Evolutionary conservation across 495 filamentous ascomycete species (phyloP).

Genomic region (Collariella sp.): DNA sequence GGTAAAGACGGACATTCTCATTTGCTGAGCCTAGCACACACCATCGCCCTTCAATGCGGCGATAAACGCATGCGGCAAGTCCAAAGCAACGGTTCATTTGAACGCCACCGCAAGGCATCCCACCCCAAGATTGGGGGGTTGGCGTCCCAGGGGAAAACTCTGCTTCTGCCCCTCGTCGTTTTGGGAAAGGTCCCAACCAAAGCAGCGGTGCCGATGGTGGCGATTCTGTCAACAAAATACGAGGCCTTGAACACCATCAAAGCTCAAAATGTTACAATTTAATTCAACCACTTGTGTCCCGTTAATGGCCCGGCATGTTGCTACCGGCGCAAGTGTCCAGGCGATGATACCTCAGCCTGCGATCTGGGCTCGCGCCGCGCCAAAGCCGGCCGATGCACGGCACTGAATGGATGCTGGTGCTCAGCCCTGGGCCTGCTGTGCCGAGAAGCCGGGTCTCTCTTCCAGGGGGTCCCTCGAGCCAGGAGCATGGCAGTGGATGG

Average conservation of each 20-base stretch:
- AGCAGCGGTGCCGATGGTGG: neutral
- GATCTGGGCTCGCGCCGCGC: conserved; percentile 2
- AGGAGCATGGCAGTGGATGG: neutral
- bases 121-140: neutral
- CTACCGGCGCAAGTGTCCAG: conserved; percentile 4
- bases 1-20: neutral
- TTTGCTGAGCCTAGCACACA: neutral
- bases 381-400: neutral
- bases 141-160: neutral
- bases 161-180: neutral
- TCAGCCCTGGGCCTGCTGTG: conserved; percentile 8
- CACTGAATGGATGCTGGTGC: neutral
- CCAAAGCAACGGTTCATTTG: neutral
- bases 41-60: neutral
- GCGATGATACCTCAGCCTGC: neutral
- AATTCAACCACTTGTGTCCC: neutral
- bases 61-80: conserved; percentile 4
- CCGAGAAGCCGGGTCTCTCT: conserved; percentile 6
- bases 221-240: neutral
- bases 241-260: neutral
- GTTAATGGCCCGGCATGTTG: neutral
- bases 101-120: neutral
- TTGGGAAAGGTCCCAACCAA: neutral
- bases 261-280: neutral
- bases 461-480: neutral